These are phyloP conservation scores for Cordyceps tenuipes DNA, from an alignment of 2,329 filamentous ascomycete genomes.

Conservation along the genomic window DNA sequence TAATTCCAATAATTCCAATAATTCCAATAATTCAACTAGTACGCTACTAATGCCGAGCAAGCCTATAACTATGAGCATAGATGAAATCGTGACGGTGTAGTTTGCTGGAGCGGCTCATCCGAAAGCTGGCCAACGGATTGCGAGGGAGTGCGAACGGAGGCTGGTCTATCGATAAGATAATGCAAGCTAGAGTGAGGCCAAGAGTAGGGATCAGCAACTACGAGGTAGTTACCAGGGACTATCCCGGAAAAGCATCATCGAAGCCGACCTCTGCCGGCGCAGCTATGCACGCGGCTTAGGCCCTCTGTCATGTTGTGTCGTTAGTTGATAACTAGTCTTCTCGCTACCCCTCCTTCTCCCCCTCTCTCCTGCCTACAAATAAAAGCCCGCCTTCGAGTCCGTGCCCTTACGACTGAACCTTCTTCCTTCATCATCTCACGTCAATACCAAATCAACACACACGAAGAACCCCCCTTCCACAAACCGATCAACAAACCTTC, in stretches of 20 bases:
- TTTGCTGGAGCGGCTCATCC: background rate
- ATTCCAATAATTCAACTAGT: slow-evolving; percentile 17
- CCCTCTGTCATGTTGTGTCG: background rate
- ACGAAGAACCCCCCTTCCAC: background rate
- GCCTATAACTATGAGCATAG: no score
- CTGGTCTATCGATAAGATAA: no score
- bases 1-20: slow-evolving; percentile 11
- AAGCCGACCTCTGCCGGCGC: background rate
- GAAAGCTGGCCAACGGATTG: no score
- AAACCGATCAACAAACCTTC: slow-evolving; percentile 15
- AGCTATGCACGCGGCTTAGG: background rate
- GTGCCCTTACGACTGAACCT: background rate
- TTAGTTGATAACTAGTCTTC: no score
- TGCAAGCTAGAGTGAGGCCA: background rate
- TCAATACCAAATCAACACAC: slow-evolving; percentile 6
- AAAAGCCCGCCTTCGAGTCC: background rate
- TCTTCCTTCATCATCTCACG: background rate
- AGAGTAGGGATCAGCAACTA: background rate
- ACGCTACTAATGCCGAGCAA: slow-evolving; percentile 15
- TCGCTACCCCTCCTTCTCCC: background rate
- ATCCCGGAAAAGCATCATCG: background rate
- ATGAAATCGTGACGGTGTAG: background rate
- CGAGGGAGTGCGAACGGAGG: no score
- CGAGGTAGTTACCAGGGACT: background rate
- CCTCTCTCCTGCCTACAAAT: background rate